Percentiles rank a stretch among this genome's conserved stretches.
Conservation (phyloP, 106 monocot genomes). For the Iris macrosiphon region DNA sequence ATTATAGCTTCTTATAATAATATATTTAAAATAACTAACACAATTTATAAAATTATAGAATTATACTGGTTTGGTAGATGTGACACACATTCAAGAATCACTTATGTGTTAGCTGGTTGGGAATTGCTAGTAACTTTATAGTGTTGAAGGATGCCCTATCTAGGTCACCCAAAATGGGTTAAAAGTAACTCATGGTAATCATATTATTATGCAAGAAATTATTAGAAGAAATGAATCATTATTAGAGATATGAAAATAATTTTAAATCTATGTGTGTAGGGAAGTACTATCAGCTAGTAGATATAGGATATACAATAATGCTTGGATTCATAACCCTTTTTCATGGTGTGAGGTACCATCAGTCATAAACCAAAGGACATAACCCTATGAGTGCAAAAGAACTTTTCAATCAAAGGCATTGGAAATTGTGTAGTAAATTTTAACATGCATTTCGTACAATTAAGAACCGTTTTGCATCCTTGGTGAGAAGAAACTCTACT, state of each 20-base stretch:
- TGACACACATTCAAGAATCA: not conserved
- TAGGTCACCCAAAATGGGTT: not conserved
- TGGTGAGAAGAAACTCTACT: not conserved
- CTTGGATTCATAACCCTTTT: not conserved
- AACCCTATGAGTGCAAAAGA: not conserved
- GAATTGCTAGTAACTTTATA: slow-evolving; percentile 5
- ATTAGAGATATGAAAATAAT: not conserved
- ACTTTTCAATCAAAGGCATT: slow-evolving; percentile 1
- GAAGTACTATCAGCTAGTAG: not conserved
- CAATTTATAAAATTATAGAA: not conserved
- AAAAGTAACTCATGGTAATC: not conserved
- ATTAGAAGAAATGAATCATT: not conserved
- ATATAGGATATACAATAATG: not conserved
- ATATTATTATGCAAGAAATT: not conserved
- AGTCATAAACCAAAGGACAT: not conserved
- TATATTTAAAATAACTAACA: too few species aligned
- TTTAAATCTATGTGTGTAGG: not conserved
- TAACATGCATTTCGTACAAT: not conserved
- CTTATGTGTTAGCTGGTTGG: slow-evolving; percentile 3
- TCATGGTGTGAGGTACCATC: not conserved
- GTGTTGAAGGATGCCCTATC: slow-evolving; percentile 3
- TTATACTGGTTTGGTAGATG: not conserved
- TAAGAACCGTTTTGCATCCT: not conserved
- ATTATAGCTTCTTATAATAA: too few species aligned
- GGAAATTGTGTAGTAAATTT: not conserved